A percentile compares a stretch with the other conserved stretches of the same genome.
These are phyloP conservation scores for Colletotrichum horii DNA, from an alignment of 2,329 filamentous ascomycete genomes.

Conservation along the genomic window DNA sequence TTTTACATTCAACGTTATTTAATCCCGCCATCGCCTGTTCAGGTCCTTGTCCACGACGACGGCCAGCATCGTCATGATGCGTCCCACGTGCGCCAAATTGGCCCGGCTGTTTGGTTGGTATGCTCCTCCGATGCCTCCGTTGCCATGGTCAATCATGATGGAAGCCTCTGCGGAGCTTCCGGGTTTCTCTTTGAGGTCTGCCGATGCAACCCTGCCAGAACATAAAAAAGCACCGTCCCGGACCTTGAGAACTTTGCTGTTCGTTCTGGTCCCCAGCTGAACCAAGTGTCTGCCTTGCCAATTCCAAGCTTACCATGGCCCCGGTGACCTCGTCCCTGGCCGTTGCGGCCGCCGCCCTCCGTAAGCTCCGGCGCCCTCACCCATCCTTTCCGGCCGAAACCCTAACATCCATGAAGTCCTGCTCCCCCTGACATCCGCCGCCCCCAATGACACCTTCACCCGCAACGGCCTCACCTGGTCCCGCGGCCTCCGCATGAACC, in stretches of 20 bases:
- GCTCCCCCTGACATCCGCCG: conserved; percentile 1
- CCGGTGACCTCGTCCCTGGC: not conserved
- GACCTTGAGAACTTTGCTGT: not conserved
- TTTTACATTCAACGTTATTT: not conserved
- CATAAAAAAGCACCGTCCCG: not conserved
- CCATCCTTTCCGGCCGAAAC: not conserved
- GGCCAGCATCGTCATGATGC: not conserved
- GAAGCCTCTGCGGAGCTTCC: not conserved
- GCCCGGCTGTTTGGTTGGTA: conserved; percentile 2
- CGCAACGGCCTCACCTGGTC: conserved; percentile 37
- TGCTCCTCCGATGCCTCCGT: not conserved
- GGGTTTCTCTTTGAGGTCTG: not conserved
- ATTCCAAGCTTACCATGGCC: not conserved
- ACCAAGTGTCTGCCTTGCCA: not conserved
- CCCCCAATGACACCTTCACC: conserved; percentile 21
- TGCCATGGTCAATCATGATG: not conserved
- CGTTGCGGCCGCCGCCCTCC: conserved; percentile 13
- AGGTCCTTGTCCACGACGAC: not conserved
- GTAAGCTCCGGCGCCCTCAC: not conserved
- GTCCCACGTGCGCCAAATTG: not conserved
- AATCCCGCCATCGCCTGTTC: not conserved
- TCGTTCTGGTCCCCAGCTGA: not conserved
- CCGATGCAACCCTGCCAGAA: not conserved
- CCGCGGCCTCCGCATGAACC: conserved; percentile 48
- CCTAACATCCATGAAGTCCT: conserved; percentile 5